Conservation (phyloP, 164 flowering plant species). For the Vitis riparia region DNA sequence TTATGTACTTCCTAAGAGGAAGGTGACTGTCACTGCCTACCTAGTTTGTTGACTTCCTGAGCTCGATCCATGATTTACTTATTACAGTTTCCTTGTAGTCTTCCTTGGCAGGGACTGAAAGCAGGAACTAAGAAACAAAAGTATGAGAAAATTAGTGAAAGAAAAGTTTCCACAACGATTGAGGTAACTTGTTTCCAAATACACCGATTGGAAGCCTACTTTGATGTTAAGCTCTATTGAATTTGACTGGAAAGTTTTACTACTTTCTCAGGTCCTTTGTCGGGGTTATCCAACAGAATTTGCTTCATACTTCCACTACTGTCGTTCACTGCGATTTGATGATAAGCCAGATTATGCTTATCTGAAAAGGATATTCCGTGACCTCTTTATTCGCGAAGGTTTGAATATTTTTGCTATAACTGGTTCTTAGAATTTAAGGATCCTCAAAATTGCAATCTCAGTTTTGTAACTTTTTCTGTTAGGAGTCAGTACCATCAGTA, state of each 20-base stretch:
- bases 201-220: background rate
- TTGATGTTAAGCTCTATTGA: background rate
- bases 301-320: constrained; percentile 66
- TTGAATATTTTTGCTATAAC: background rate
- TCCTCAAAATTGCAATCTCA: no score
- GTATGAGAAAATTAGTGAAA: constrained; percentile 93
- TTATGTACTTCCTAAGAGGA: constrained; percentile 91
- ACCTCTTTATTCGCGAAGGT: constrained; percentile 71
- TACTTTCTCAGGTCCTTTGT: constrained; percentile 44
- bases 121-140: constrained; percentile 95
- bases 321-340: constrained; percentile 64
- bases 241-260: constrained; percentile 3
- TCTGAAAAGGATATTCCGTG: constrained; percentile 63
- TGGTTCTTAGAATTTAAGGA: no score
- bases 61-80: background rate
- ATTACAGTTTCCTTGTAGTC: constrained; percentile 37
- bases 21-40: constrained; percentile 42
- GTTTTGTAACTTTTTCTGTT: background rate
- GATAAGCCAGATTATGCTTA: constrained; percentile 71
- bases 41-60: background rate
- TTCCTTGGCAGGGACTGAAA: constrained; percentile 97
- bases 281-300: constrained; percentile 64
- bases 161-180: constrained; percentile 90
- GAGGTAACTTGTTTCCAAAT: constrained; percentile 47
- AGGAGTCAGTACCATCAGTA: background rate